Conservation (phyloP, 148 eudicot species). For the Silene latifolia region DNA sequence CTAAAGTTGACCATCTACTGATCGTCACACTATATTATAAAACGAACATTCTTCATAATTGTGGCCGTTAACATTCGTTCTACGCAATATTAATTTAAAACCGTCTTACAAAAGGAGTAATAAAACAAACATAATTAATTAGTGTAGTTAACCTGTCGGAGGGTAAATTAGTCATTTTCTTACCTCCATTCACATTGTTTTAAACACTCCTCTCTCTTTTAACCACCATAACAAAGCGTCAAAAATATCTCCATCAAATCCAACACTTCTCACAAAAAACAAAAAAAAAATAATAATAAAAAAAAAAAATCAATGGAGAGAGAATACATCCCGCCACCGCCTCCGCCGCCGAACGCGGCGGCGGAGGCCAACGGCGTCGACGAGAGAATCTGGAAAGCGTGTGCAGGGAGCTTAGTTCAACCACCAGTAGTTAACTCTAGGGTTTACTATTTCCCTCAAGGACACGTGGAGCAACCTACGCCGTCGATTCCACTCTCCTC, state of each 20-base stretch:
- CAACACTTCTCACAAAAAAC: background rate
- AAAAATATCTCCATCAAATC: conserved; percentile 11
- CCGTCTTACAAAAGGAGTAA: too few relatives aligned
- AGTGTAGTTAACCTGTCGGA: conserved; percentile 8
- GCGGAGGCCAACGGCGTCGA: conserved; percentile 20
- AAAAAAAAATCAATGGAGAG: background rate
- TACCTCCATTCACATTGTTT: background rate
- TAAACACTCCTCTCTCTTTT: background rate
- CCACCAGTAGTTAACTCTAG: conserved; percentile 38
- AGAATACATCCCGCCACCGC: background rate
- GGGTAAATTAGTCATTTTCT: conserved; percentile 7
- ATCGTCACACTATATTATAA: too few relatives aligned
- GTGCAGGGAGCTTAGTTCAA: conserved; percentile 54
- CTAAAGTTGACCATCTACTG: too few relatives aligned
- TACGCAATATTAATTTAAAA: too few relatives aligned
- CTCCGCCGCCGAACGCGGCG: background rate
- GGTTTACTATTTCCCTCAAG: conserved; percentile 84
- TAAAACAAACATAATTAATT: background rate
- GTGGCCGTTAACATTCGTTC: too few relatives aligned
- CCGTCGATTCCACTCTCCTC: background rate
- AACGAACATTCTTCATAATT: too few relatives aligned
- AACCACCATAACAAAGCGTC: conserved; percentile 4
- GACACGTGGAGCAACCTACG: conserved; percentile 56
- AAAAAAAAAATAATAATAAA: too few relatives aligned
- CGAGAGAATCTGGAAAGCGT: conserved; percentile 47